Percentiles rank a stretch among this genome's conserved stretches.
These are phyloP conservation scores for Sechiopsis laciniata DNA, from an alignment of 306 rosid species.

Conservation along the genomic window DNA sequence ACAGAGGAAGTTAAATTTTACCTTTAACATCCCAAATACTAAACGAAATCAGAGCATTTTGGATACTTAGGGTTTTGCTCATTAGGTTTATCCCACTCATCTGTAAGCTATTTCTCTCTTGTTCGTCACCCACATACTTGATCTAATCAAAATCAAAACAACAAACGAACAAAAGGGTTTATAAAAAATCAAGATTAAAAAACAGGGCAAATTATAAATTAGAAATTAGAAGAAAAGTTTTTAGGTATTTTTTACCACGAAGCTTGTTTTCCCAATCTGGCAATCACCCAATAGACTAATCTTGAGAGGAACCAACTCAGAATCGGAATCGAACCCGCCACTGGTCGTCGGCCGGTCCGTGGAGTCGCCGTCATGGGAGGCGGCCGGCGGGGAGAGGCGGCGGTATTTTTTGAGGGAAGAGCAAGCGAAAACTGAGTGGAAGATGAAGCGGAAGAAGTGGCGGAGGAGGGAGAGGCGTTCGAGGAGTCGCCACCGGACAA, in stretches of 20 bases:
- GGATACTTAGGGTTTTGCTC: constrained; percentile 69
- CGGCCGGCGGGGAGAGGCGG: constrained; percentile 30
- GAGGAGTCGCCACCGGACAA: constrained; percentile 52
- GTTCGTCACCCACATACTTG: constrained; percentile 84
- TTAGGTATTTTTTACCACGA: constrained; percentile 41
- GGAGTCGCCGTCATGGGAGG: neutral
- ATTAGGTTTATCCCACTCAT: constrained; percentile 80
- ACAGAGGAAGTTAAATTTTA: constrained; percentile 16
- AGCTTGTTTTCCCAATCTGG: constrained; percentile 89
- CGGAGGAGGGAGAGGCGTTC: constrained; percentile 53
- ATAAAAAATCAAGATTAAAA: neutral
- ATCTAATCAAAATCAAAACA: constrained; percentile 28
- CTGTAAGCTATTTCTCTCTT: constrained; percentile 54
- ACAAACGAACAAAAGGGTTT: constrained; percentile 2
- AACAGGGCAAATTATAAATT: neutral
- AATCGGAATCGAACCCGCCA: constrained; percentile 47
- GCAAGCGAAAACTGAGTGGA: constrained; percentile 66
- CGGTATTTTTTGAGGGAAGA: constrained; percentile 45
- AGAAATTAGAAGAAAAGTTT: too few relatives aligned
- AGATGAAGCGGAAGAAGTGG: constrained; percentile 57
- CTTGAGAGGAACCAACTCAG: constrained; percentile 76
- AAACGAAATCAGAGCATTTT: constrained; percentile 74
- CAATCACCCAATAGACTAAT: constrained; percentile 88
- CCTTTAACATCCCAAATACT: constrained; percentile 93
- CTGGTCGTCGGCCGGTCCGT: constrained; percentile 21